These are phyloP conservation scores for Trichaptum fuscoviolaceum DNA, from an alignment of 768 basidiomycete species.

Conservation along the genomic window DNA sequence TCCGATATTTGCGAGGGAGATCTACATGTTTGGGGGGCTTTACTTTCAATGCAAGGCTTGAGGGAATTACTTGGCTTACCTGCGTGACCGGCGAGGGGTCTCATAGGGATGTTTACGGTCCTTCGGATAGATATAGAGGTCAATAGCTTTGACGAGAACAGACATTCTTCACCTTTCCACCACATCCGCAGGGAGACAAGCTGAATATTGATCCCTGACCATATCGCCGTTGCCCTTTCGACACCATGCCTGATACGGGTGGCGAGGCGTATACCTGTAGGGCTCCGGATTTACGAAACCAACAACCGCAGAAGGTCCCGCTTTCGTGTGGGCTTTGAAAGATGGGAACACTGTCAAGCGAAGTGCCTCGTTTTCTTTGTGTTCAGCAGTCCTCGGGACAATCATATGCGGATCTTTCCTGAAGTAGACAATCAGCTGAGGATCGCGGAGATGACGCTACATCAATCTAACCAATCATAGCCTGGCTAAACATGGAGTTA, in stretches of 20 bases:
- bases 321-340: conserved; percentile 34
- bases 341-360: conserved; percentile 41
- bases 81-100: conserved; percentile 43
- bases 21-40: conserved; percentile 7
- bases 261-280: conserved; percentile 41
- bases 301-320: conserved; percentile 20
- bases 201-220: conserved; percentile 56
- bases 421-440: background rate
- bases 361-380: conserved; percentile 27
- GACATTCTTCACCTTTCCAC: conserved; percentile 46
- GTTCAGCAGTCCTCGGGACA: conserved; percentile 27
- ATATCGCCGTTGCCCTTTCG: conserved; percentile 25
- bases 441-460: conserved; percentile 6
- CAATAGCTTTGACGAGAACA: background rate
- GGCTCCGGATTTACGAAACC: conserved; percentile 42
- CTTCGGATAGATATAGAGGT: conserved; percentile 23
- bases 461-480: conserved; percentile 60
- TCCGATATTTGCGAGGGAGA: conserved; percentile 13
- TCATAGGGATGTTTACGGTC: conserved; percentile 50
- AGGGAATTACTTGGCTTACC: conserved; percentile 28
- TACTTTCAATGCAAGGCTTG: conserved; percentile 30
- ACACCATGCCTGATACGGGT: conserved; percentile 37
- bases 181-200: conserved; percentile 29
- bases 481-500: conserved; percentile 36
- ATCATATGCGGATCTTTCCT: conserved; percentile 57